Evolutionary conservation across 202 grass and related monocot genomes (phyloP).

Genomic region (Setaria viridis): DNA sequence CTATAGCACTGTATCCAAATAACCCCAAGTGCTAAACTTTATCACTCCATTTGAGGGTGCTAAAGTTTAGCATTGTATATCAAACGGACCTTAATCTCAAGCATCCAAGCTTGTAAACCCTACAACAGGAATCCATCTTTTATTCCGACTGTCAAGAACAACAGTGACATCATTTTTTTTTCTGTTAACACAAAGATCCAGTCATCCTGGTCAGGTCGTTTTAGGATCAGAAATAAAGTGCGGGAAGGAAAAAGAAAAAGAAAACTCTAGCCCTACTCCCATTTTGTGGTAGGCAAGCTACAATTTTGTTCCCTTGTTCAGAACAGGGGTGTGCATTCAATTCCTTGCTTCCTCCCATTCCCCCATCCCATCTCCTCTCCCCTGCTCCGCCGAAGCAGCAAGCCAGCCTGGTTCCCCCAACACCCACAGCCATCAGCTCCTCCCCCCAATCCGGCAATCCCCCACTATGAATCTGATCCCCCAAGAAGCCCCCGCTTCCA

Average conservation of each 20-base stretch:
- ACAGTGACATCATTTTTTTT: background rate
- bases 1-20: too few species aligned
- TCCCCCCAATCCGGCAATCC: background rate
- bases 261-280: background rate
- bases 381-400: constrained; percentile 20
- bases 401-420: constrained; percentile 41
- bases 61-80: too few species aligned
- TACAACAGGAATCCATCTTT: background rate
- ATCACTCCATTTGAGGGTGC: too few species aligned
- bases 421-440: constrained; percentile 25
- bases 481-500: constrained; percentile 29
- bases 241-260: background rate
- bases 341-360: constrained; percentile 7
- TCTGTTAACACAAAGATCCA: background rate
- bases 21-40: too few species aligned
- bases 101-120: too few species aligned
- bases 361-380: background rate
- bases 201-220: background rate
- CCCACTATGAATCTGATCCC: constrained; percentile 29
- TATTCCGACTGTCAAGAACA: background rate
- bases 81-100: too few species aligned
- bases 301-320: constrained; percentile 35
- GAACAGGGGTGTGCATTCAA: constrained; percentile 27
- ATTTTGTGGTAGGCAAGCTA: background rate
- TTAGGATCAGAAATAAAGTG: background rate